Conservation (phyloP, 495 filamentous ascomycete species). For the Xylaria curta region DNA sequence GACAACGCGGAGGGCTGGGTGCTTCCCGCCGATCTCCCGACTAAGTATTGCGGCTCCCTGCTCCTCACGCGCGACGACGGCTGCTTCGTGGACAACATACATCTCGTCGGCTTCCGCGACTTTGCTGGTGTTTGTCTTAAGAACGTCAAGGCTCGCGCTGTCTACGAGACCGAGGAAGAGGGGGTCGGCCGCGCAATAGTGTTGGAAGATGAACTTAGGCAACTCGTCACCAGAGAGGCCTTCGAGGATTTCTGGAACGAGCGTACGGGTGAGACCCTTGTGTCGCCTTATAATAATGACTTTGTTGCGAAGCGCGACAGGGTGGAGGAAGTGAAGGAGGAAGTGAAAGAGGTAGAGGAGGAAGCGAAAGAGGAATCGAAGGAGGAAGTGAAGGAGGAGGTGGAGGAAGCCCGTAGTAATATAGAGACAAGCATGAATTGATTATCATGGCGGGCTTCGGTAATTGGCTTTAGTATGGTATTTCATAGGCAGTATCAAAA, state of each 20-base stretch:
- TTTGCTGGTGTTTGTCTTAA: neutral
- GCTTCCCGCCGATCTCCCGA: neutral
- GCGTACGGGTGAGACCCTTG: too few species aligned
- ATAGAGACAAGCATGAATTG: too few species aligned
- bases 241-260: conserved; percentile 1
- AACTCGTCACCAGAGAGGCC: neutral
- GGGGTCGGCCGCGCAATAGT: neutral
- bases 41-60: neutral
- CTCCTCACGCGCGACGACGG: neutral
- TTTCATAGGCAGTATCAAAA: too few species aligned
- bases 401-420: too few species aligned
- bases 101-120: neutral
- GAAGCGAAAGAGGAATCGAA: too few species aligned
- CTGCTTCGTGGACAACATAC: neutral
- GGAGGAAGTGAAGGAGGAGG: too few species aligned
- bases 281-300: neutral
- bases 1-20: neutral
- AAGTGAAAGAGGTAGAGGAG: neutral
- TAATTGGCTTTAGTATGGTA: too few species aligned
- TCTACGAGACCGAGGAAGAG: neutral
- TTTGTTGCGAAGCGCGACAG: neutral
- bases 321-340: neutral
- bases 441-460: too few species aligned
- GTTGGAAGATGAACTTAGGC: neutral
- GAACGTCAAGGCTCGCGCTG: neutral